Evolutionary conservation across 2,329 filamentous ascomycete genomes (phyloP).

Genomic region (Penicillium sp.): DNA sequence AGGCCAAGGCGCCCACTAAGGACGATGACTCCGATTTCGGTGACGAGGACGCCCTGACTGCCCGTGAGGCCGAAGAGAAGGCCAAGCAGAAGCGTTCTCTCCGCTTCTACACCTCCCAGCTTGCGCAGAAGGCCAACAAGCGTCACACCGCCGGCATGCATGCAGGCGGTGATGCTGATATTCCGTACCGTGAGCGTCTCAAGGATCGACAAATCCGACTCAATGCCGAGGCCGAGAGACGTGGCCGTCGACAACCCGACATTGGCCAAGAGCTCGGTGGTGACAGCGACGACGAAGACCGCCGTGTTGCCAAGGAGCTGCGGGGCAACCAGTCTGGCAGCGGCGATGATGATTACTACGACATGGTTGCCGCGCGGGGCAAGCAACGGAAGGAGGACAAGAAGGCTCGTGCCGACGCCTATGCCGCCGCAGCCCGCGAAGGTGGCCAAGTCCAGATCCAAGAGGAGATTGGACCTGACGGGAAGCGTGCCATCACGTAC

Average conservation of each 20-base stretch:
- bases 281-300: constrained; percentile 63
- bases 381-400: constrained; percentile 64
- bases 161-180: constrained; percentile 55
- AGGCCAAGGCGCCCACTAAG: constrained; percentile 29
- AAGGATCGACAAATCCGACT: constrained; percentile 80
- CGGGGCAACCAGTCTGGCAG: constrained; percentile 37
- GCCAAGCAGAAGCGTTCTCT: constrained; percentile 84
- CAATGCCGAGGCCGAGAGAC: constrained; percentile 79
- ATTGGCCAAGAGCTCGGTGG: constrained; percentile 66
- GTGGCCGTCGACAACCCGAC: constrained; percentile 62
- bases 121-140: constrained; percentile 89
- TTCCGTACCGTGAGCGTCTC: constrained; percentile 80
- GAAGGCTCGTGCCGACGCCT: constrained; percentile 60
- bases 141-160: constrained; percentile 60
- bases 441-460: constrained; percentile 60
- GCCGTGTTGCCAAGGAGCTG: constrained; percentile 51
- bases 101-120: constrained; percentile 96
- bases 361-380: constrained; percentile 66
- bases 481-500: constrained; percentile 89
- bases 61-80: constrained; percentile 78
- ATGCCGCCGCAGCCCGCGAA: constrained; percentile 51
- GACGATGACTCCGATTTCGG: constrained; percentile 77
- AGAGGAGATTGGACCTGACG: constrained; percentile 70
- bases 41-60: constrained; percentile 76
- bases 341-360: constrained; percentile 66